These are phyloP conservation scores for Fusarium euwallaceae DNA, from an alignment of 2,329 filamentous ascomycete genomes.

Conservation along the genomic window DNA sequence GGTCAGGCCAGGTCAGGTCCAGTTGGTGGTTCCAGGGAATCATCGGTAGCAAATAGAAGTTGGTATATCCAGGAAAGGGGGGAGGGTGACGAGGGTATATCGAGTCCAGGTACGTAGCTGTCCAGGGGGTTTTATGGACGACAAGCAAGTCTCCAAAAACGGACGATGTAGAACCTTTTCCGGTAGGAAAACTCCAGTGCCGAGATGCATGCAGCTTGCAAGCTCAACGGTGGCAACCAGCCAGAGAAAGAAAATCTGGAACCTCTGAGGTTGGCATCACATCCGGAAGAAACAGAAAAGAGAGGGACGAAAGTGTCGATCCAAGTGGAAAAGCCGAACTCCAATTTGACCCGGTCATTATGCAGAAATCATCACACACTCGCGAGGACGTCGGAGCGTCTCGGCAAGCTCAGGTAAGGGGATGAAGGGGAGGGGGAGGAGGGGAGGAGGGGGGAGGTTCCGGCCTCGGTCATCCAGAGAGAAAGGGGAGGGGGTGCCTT, in stretches of 20 bases:
- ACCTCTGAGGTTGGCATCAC: constrained; percentile 34
- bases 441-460: too few species aligned
- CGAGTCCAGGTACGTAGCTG: constrained; percentile 27
- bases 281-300: constrained; percentile 46
- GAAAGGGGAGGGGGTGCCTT: too few species aligned
- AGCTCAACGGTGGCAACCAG: constrained; percentile 40
- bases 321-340: constrained; percentile 46
- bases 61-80: constrained; percentile 38
- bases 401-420: constrained; percentile 39
- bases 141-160: constrained; percentile 38
- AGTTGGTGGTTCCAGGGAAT: constrained; percentile 38
- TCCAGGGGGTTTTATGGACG: constrained; percentile 33
- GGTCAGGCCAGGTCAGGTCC: constrained; percentile 23
- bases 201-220: constrained; percentile 49
- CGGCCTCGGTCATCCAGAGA: too few species aligned
- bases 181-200: constrained; percentile 38
- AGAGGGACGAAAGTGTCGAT: constrained; percentile 44
- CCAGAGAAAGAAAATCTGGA: constrained; percentile 42
- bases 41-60: constrained; percentile 44
- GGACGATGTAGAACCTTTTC: constrained; percentile 39
- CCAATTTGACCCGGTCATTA: constrained; percentile 47
- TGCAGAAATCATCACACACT: constrained; percentile 50
- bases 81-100: constrained; percentile 19
- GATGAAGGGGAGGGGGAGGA: neutral
- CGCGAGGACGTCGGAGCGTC: constrained; percentile 40